Evolutionary conservation across 495 filamentous ascomycete species (phyloP).

Genomic region (Hypomontagnella monticulosa): DNA sequence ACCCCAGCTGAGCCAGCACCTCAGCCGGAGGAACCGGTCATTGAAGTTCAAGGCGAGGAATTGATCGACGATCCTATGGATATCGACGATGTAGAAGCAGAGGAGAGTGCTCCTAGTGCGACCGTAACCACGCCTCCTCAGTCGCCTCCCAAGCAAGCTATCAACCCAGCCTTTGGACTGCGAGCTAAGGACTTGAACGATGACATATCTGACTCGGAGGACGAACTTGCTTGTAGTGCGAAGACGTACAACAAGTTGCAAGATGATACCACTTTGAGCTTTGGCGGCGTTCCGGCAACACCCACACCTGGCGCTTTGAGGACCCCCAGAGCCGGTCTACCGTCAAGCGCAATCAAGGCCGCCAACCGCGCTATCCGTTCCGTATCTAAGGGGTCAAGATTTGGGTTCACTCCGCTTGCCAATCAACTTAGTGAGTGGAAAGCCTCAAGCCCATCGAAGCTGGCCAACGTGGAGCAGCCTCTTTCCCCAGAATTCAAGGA

Average conservation of each 20-base stretch:
- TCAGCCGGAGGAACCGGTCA: slow-evolving; percentile 37
- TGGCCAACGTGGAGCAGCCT: slow-evolving; percentile 1
- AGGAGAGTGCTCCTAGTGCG: slow-evolving; percentile 12
- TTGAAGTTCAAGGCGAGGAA: slow-evolving; percentile 49
- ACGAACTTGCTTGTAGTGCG: slow-evolving; percentile 57
- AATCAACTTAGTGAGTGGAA: slow-evolving; percentile 68
- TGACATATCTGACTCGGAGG: slow-evolving; percentile 62
- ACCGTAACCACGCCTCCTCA: slow-evolving; percentile 45
- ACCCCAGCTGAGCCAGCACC: not conserved
- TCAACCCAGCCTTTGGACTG: slow-evolving; percentile 44
- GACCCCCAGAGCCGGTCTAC: slow-evolving; percentile 37
- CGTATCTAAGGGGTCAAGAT: slow-evolving; percentile 34
- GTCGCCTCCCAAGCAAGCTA: slow-evolving; percentile 42
- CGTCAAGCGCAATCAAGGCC: slow-evolving; percentile 36
- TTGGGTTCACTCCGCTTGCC: slow-evolving; percentile 71
- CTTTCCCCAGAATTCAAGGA: slow-evolving; percentile 48
- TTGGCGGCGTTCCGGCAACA: slow-evolving; percentile 46
- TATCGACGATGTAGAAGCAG: slow-evolving; percentile 40
- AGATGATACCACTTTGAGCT: slow-evolving; percentile 35
- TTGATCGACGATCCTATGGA: slow-evolving; percentile 49
- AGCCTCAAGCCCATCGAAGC: slow-evolving; percentile 52
- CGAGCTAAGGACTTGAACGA: slow-evolving; percentile 52
- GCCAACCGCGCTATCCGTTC: slow-evolving; percentile 43
- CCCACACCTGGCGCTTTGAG: slow-evolving; percentile 47
- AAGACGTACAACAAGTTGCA: slow-evolving; percentile 29